These are phyloP conservation scores for Nemania sp. DNA, from an alignment of 2,329 filamentous ascomycete genomes.

Conservation along the genomic window DNA sequence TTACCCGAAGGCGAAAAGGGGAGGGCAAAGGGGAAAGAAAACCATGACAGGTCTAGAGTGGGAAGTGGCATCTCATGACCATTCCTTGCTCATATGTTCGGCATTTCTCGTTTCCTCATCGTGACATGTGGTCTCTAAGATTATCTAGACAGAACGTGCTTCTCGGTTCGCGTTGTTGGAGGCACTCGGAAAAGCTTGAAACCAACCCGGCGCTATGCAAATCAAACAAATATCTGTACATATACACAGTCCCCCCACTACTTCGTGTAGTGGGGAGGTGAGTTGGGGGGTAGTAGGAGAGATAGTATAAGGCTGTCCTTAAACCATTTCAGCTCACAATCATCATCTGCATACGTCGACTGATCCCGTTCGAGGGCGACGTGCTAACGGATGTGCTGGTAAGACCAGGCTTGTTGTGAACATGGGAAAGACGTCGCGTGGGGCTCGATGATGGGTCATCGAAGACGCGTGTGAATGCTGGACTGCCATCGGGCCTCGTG, in stretches of 20 bases:
- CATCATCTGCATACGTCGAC: conserved; percentile 66
- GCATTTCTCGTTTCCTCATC: conserved; percentile 26
- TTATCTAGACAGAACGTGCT: conserved; percentile 31
- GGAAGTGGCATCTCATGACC: conserved; percentile 15
- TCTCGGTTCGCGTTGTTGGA: conserved; percentile 23
- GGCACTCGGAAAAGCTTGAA: conserved; percentile 29
- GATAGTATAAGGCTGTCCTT: background rate
- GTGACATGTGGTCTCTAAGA: conserved; percentile 24
- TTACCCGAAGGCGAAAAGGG: conserved; percentile 6
- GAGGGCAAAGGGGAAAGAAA: background rate
- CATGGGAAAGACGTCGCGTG: conserved; percentile 55
- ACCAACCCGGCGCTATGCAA: conserved; percentile 47
- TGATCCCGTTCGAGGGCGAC: conserved; percentile 56
- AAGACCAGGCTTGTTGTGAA: conserved; percentile 57
- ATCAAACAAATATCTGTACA: conserved; percentile 42
- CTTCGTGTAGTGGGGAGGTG: conserved; percentile 5
- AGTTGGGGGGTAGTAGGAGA: background rate
- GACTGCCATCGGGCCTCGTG: conserved; percentile 60
- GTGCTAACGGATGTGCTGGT: conserved; percentile 56
- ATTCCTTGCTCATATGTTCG: conserved; percentile 17
- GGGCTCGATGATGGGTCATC: conserved; percentile 64
- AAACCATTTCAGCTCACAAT: conserved; percentile 55
- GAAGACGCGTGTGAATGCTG: conserved; percentile 70
- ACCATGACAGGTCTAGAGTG: conserved; percentile 6
- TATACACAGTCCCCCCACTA: conserved; percentile 38